Percentiles rank a stretch among this genome's conserved stretches.
phyloP scores from a whole-genome alignment of 2,329 filamentous ascomycete species.

The Tolypocladium ovalisporum region DNA sequence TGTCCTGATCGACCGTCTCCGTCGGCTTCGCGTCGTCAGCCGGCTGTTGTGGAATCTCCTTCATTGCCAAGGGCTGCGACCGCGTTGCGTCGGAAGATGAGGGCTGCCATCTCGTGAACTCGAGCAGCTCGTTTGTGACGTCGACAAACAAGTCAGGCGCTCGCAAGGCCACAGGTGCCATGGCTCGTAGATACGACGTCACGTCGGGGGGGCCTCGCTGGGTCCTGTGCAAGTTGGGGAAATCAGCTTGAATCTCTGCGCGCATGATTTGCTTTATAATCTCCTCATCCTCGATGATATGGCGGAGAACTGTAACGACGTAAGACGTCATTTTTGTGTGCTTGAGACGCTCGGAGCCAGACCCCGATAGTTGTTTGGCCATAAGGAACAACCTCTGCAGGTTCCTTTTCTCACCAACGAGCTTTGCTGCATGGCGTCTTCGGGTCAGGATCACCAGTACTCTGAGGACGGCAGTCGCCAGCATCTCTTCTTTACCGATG shows the following conservation, averaged over 20 bases:
- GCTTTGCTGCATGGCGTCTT: conserved; percentile 60
- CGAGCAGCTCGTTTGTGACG: conserved; percentile 74
- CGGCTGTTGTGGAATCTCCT: conserved; percentile 20
- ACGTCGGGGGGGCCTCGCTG: conserved; percentile 53
- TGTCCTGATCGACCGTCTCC: conserved; percentile 22
- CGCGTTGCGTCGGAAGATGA: conserved; percentile 21
- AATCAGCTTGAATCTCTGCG: conserved; percentile 71
- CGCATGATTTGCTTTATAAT: conserved; percentile 87
- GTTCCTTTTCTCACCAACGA: conserved; percentile 78
- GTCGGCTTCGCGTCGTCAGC: conserved; percentile 6
- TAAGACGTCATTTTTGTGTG: conserved; percentile 42
- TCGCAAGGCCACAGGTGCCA: conserved; percentile 71
- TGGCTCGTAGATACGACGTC: conserved; percentile 59
- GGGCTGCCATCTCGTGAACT: conserved; percentile 51
- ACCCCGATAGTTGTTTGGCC: conserved; percentile 80
- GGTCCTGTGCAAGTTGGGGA: conserved; percentile 45
- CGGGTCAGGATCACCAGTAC: conserved; percentile 84
- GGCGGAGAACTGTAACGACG: conserved; percentile 79
- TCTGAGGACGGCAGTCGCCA: conserved; percentile 74
- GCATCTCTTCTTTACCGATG: conserved; percentile 74
- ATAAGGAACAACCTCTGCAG: conserved; percentile 87
- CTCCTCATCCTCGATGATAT: conserved; percentile 89
- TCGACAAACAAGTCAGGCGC: conserved; percentile 80
- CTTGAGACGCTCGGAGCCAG: conserved; percentile 62
- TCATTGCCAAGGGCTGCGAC: conserved; percentile 28